phyloP scores from a whole-genome alignment of 2,329 filamentous ascomycete species.

The Penicillium italicum region DNA sequence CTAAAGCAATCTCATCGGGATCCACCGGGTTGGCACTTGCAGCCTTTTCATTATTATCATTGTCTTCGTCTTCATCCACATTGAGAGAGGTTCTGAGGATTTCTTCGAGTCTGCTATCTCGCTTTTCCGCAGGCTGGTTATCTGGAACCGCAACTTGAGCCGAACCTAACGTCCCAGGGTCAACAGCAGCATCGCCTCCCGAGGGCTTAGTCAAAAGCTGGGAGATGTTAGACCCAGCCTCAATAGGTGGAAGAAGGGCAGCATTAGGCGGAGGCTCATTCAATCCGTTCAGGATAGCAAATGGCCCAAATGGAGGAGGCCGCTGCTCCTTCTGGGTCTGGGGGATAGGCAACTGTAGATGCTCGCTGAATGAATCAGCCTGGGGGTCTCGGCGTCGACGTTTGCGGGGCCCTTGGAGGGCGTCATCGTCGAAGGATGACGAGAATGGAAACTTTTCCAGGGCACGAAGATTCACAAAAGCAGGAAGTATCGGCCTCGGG shows the following conservation, averaged over 20 bases:
- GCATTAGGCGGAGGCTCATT: conserved; percentile 63
- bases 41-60: conserved; percentile 14
- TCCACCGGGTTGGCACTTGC: conserved; percentile 10
- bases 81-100: conserved; percentile 31
- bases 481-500: conserved; percentile 42
- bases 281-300: conserved; percentile 55
- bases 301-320: conserved; percentile 43
- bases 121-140: conserved; percentile 27
- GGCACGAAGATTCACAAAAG: conserved; percentile 48
- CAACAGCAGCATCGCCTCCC: conserved; percentile 24
- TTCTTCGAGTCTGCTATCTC: conserved; percentile 37
- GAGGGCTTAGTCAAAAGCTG: conserved; percentile 38
- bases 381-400: conserved; percentile 44
- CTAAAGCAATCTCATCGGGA: not conserved
- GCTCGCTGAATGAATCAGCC: conserved; percentile 42
- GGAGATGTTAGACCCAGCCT: conserved; percentile 43
- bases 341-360: conserved; percentile 48
- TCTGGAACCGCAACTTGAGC: conserved; percentile 16
- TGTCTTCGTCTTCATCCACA: conserved; percentile 14
- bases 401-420: conserved; percentile 38
- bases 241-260: conserved; percentile 59
- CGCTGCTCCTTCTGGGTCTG: conserved; percentile 46
- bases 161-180: conserved; percentile 19
- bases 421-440: conserved; percentile 38
- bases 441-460: conserved; percentile 44